Evolutionary conservation across 2,329 filamentous ascomycete genomes (phyloP), one percentile per base, ranked within the genome.

Genomic region (Bipolaris oryzae): DNA sequence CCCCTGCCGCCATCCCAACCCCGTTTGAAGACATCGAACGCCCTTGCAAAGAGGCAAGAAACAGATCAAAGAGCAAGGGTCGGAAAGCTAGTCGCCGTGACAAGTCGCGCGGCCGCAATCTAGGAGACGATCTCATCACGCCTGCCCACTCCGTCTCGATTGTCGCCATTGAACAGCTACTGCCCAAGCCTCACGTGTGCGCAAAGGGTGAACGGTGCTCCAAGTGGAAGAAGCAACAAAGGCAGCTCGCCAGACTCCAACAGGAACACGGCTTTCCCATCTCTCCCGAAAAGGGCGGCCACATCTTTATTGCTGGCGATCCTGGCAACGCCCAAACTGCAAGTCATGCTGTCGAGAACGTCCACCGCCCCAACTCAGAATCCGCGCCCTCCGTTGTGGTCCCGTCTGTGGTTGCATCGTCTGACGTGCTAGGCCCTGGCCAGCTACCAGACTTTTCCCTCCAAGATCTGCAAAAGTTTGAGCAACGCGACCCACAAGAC

Each of bases 91-190:
- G 66, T 46, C 68, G 68, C 15, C 68, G 69, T 20, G 68, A 72
- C 58, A 73, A 71, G 60, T 71, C 69, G 33, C 63, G 67, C 42
- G 76, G 75, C 16, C 69, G 71, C n/a, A 68, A 70, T 39, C 44
- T 70, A 38, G 74, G 63, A 11, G 85, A 87, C 61, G 89, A 93
- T 66, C 78, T 85, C 44, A 89, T 95, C 72, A 88, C 88, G 1
- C 91, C 91, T 2, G 84, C 88, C 56, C 91, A 96, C 74, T 94
- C 91, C 1, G 88, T 95, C 3, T 96, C 92, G 0, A 96, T 96
- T 66, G 92, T 96, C 33, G 92, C 90, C 25, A 96, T 96, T 61
- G 92, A 96, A 77, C 91, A 96, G 75, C 80, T 95, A 51, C 84
- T 96, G 52, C 92, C 92, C 5, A 93, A 91, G 77, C 86, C 89